Conservation (phyloP, 495 filamentous ascomycete genomes). For the Penicillium daleae region DNA sequence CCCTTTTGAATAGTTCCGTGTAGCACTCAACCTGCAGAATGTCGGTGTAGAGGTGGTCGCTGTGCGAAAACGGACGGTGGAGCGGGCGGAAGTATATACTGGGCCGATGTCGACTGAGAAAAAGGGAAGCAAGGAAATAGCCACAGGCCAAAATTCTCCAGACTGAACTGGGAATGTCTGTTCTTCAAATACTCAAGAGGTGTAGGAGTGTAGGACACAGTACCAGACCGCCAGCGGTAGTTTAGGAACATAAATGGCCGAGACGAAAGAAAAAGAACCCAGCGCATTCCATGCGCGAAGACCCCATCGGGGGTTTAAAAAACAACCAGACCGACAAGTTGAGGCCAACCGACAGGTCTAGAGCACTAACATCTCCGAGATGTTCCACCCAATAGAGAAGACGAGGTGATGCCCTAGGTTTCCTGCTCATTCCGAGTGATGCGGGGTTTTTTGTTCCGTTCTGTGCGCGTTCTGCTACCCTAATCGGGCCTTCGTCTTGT, state of each 20-base stretch:
- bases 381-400: slow-evolving; percentile 27
- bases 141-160: neutral
- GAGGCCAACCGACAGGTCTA: neutral
- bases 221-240: slow-evolving; percentile 5
- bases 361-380: slow-evolving; percentile 20
- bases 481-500: neutral
- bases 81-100: neutral
- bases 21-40: neutral
- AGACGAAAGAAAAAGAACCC: neutral
- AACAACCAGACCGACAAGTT: slow-evolving; percentile 25
- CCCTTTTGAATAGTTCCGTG: no score
- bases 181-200: neutral
- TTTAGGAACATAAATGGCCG: slow-evolving; percentile 3
- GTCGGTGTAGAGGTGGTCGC: neutral
- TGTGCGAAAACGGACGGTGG: neutral
- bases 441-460: slow-evolving; percentile 20
- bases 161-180: neutral
- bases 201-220: slow-evolving; percentile 22
- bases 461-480: neutral
- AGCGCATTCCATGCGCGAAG: neutral
- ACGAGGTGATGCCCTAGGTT: slow-evolving; percentile 9
- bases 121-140: neutral
- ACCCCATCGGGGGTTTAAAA: slow-evolving; percentile 22
- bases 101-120: neutral
- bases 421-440: slow-evolving; percentile 13